Evolutionary conservation across 2,329 filamentous ascomycete species (phyloP).

Genomic region (Penicillium sp.): DNA sequence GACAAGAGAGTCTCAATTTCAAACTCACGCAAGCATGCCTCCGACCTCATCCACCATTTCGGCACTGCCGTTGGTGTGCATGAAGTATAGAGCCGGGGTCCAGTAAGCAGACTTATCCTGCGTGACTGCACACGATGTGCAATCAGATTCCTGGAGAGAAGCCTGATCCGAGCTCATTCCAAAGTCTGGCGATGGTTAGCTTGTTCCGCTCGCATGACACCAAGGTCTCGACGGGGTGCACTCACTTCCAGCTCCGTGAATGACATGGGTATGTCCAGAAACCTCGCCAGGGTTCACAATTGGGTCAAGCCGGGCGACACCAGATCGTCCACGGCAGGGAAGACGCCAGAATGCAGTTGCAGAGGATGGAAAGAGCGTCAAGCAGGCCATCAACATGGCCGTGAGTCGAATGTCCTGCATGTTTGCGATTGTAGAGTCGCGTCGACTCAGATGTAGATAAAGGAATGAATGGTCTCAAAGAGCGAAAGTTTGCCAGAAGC

Average conservation of each 20-base stretch:
- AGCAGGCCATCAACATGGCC: slow-evolving; percentile 25
- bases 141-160: slow-evolving; percentile 63
- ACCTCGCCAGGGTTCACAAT: slow-evolving; percentile 64
- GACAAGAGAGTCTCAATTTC: background rate
- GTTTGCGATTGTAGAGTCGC: slow-evolving; percentile 11
- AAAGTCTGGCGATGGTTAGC: slow-evolving; percentile 59
- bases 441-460: slow-evolving; percentile 14
- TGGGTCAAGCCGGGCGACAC: slow-evolving; percentile 74
- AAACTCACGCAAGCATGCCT: slow-evolving; percentile 79
- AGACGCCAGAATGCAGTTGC: slow-evolving; percentile 83
- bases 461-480: slow-evolving; percentile 9
- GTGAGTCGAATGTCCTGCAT: slow-evolving; percentile 24
- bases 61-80: slow-evolving; percentile 66
- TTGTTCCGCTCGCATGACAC: background rate
- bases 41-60: slow-evolving; percentile 73
- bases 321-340: slow-evolving; percentile 73
- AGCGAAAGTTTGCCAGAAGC: slow-evolving; percentile 18
- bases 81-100: slow-evolving; percentile 78
- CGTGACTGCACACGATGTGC: slow-evolving; percentile 77
- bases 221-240: slow-evolving; percentile 18
- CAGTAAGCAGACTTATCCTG: slow-evolving; percentile 90
- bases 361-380: slow-evolving; percentile 33
- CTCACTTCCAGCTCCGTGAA: slow-evolving; percentile 77
- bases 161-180: slow-evolving; percentile 58
- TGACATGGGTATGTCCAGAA: slow-evolving; percentile 69